Base-by-base conservation (phyloP, 805 yeast species). In the Candida montana region DNA sequence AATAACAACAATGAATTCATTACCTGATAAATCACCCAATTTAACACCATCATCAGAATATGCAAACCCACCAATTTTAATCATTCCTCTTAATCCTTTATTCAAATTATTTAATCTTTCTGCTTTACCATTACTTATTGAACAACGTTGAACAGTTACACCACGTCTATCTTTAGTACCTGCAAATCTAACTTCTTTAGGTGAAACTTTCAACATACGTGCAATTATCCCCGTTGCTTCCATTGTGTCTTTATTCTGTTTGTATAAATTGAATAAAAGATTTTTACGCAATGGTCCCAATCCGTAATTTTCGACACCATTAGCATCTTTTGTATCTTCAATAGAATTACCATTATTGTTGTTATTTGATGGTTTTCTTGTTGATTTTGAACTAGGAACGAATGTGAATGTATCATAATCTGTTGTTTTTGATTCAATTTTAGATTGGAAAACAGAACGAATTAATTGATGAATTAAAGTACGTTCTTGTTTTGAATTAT, bases 131-230 rank as follows among this genome's bases (percentile, higher is more conserved):
- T 77, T 78, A 40, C 79, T 75, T 36, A 88, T 68, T 16, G 87
- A 79, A 44, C 83, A 72, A 46, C 79, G 75, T 63, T 93, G 99
- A 39, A 88, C 88, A 5, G 99, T 93, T 19, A 87, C 90, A 37
- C 95, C 99, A 59, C 99, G 78, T 53, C 98, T 76, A 61, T 93
- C 99, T 56, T 93, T 93, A 3, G 99, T 95, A 18, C 99, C 99
- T 0, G 97, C 95, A 61, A 81, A 88, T 39, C 86, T 72, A 28
- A 93, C 71, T 31, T 69, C 58, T 48, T 81, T 83, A 5, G 82
- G 68, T n/a, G 90, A 91, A 17, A 84, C 65, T 47, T 88, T 75
- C 49, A 93, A 67, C 46, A 86, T 74, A 57, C 83, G 83, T 37
- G 90, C 69, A 37, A 93, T 65, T 21, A 83, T 63, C 16, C 79